Percentiles rank a stretch among this genome's conserved stretches.
These are phyloP conservation scores for Skeletonema tropicum DNA, from an alignment of 108 stramenopile genomes.

Conservation along the genomic window DNA sequence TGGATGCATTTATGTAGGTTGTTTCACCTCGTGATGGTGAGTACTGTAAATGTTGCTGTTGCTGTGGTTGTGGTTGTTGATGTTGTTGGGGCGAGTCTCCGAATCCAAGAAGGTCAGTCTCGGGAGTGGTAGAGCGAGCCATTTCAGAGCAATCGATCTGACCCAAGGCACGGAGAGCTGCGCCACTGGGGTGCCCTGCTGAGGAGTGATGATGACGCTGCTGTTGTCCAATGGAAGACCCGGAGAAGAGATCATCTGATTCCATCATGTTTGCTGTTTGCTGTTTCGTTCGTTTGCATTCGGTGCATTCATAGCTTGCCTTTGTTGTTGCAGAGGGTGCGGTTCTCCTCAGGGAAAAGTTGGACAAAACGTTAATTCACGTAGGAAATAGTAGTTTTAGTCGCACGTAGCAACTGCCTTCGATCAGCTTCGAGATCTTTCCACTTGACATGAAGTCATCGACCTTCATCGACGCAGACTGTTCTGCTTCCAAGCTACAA, in stretches of 20 bases:
- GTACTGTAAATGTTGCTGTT: neutral
- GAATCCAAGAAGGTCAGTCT: conserved; percentile 15
- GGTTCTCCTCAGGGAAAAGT: too few species aligned
- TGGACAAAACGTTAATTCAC: neutral
- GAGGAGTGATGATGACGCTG: conserved; percentile 13
- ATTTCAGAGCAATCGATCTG: neutral
- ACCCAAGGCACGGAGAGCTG: neutral
- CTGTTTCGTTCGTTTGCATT: too few species aligned
- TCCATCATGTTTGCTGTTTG: conserved; percentile 9
- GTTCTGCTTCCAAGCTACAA: too few species aligned
- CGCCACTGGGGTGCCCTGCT: conserved; percentile 3
- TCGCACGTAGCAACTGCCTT: neutral
- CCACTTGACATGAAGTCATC: too few species aligned
- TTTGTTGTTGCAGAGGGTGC: too few species aligned
- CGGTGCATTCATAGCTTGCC: too few species aligned
- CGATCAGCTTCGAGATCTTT: too few species aligned
- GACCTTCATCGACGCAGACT: too few species aligned
- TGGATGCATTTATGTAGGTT: conserved; percentile 25
- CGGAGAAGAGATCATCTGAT: conserved; percentile 3
- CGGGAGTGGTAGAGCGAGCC: neutral
- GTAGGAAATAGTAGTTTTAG: neutral
- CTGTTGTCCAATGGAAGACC: neutral
- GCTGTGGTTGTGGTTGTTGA: neutral
- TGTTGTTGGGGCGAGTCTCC: neutral
- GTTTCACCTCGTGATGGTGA: conserved; percentile 17